These are phyloP conservation scores for Paecilomyces variotii DNA, from an alignment of 2,329 filamentous ascomycete genomes.

Conservation along the genomic window DNA sequence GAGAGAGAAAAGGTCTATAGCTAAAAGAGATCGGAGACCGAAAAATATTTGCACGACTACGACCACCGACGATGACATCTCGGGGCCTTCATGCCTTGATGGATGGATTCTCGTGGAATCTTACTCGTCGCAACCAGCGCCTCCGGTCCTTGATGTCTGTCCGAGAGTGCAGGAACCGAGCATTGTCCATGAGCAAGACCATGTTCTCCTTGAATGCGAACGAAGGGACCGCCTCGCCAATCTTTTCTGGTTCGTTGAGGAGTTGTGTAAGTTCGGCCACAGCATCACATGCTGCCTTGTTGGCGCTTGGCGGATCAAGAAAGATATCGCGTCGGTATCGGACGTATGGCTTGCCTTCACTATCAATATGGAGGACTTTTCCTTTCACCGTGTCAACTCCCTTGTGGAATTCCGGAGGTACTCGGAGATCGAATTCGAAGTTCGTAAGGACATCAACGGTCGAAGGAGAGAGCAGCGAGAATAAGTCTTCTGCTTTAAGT, in stretches of 20 bases:
- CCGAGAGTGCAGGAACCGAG: slow-evolving; percentile 5
- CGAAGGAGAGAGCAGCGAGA: slow-evolving; percentile 1
- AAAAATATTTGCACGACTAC: not conserved
- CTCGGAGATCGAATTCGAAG: slow-evolving; percentile 3
- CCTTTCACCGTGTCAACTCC: slow-evolving; percentile 1
- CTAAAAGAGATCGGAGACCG: not conserved
- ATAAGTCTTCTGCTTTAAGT: slow-evolving; percentile 3
- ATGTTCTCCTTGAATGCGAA: slow-evolving; percentile 7
- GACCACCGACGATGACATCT: not conserved
- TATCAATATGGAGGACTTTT: slow-evolving; percentile 3
- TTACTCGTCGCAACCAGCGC: slow-evolving; percentile 4
- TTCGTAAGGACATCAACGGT: slow-evolving; percentile 2
- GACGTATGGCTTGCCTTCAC: not conserved
- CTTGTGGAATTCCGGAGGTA: slow-evolving; percentile 5
- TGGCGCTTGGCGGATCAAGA: slow-evolving; percentile 2
- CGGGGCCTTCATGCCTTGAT: not conserved
- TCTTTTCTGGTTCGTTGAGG: slow-evolving; percentile 1
- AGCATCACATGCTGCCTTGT: not conserved
- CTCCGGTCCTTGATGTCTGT: slow-evolving; percentile 7
- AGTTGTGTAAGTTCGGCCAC: slow-evolving; percentile 1
- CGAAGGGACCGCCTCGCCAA: slow-evolving; percentile 1
- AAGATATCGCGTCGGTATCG: slow-evolving; percentile 6
- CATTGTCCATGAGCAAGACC: slow-evolving; percentile 7
- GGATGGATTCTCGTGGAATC: slow-evolving; percentile 1
- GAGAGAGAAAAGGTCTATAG: not conserved